phyloP scores from a whole-genome alignment of 352 stramenopile species.

The Phytophthora agathidicida region DNA sequence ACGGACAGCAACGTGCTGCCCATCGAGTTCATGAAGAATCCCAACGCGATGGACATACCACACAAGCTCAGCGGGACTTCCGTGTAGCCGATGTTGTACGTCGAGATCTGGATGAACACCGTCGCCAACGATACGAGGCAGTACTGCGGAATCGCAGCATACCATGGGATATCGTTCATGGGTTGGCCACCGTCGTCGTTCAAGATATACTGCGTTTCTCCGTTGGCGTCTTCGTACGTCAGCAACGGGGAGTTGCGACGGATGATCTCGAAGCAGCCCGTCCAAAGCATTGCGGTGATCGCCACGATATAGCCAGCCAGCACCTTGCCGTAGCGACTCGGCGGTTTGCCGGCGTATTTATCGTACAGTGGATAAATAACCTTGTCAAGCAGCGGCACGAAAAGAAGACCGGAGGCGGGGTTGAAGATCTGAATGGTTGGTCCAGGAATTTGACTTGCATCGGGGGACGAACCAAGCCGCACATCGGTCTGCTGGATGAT shows the following conservation, averaged over 20 bases:
- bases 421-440: slow-evolving; percentile 59
- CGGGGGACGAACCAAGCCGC: slow-evolving; percentile 33
- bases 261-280: slow-evolving; percentile 42
- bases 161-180: slow-evolving; percentile 29
- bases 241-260: slow-evolving; percentile 33
- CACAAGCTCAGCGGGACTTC: slow-evolving; percentile 23
- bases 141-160: slow-evolving; percentile 22
- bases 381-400: slow-evolving; percentile 48
- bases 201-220: slow-evolving; percentile 27
- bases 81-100: slow-evolving; percentile 31
- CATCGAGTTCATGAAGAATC: slow-evolving; percentile 34
- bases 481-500: slow-evolving; percentile 74
- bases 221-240: slow-evolving; percentile 23
- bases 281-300: slow-evolving; percentile 48
- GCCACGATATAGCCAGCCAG: slow-evolving; percentile 43
- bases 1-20: slow-evolving; percentile 22
- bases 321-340: slow-evolving; percentile 48
- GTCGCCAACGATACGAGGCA: slow-evolving; percentile 24
- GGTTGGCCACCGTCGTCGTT: slow-evolving; percentile 24
- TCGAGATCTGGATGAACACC: slow-evolving; percentile 29
- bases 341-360: slow-evolving; percentile 40
- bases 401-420: slow-evolving; percentile 39
- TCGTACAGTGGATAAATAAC: slow-evolving; percentile 52
- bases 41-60: slow-evolving; percentile 24
- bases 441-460: slow-evolving; percentile 54